Evolutionary conservation across 768 basidiomycete genomes (phyloP), one percentile per base, ranked within the genome.

Genomic region (Xerocomus brunneocitrinus): DNA sequence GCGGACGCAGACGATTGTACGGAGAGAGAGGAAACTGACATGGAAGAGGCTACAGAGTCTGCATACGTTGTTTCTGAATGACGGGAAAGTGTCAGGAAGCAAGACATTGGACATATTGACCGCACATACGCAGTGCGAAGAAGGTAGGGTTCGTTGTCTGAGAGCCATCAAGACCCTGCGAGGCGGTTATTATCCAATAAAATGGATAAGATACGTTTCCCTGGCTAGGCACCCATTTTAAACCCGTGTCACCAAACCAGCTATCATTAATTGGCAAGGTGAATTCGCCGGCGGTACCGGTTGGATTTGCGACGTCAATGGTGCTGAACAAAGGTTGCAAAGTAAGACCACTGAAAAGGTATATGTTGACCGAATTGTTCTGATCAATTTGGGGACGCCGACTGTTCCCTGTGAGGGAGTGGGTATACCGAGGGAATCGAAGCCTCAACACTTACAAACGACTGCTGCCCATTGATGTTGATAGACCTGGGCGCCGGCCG

Each of bases 391-490:
- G 76, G 7, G 89, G 88, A 34, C 82, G 76, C 52, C 77, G 76
- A 56, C 82, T 85, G 63, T 92, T 91, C 89, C 89, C 88, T 90
- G 67, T 44, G 50, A 54, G 52, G 44, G 24, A 48, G 48, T 66
- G 49, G 49, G 57, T 54, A 62, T 19, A 55, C 41, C 38, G 35
- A 43, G 41, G 47, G 12, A 8, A 50, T 35, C n/a, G 57, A 34
- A 54, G 40, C 39, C 62, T 6, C 45, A 52, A 34, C 0, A 86
- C 89, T 68, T 64, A 90, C 91, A 94, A 64, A 92, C 82, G 64
- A 92, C 85, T 35, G 83, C 79, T 4, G 84, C 81, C 77, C 81
- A 90, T 46, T 87, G 69, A 62, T 86, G 79, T 70, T 95, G 91
- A n/a, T 78, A 68, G 55, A 94, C 74, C 25, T 73, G 56, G 22